Base-by-base conservation (phyloP, 805 yeast species). In the Metschnikowia kofuensis region DNA sequence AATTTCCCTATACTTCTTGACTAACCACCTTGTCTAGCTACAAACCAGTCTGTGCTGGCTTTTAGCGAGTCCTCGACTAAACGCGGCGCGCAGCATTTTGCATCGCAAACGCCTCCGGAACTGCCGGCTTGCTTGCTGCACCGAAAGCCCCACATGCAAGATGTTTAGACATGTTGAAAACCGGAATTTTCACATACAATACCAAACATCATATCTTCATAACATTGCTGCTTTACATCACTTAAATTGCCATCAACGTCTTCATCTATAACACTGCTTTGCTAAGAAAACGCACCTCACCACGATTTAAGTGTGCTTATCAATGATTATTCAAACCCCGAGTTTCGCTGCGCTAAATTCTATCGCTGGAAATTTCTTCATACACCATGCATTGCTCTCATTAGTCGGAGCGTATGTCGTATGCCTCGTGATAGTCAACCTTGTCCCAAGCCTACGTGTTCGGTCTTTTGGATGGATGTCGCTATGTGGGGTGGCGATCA, bases 401-500 rank as follows among this genome's bases (percentile, higher is more conserved):
- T 12, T 49, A 2, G 39, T 41, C 10, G 50, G 40, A 11, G 38
- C 26, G 3, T 52, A 52, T 35, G n/a, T 47, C 8, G 39, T 28
- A 9, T 27, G 39, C 13, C 53, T 55, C n/a, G 31, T 55, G 13
- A 14, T 41, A 10, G 27, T 55, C 11, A 57, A 57, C 15, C 34
- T 31, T 34, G 38, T 57, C 4, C 60, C 60, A 9, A 52, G 35
- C 14, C 32, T 57, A 26, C 41, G 47, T 14, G 57, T 57, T 14
- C 49, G 41, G 38, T 42, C 52, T 30, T 36, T 57, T 12, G 50
- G 60, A n/a, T 57, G 60, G 60, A n/a, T 52, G 36, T 40, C 56
- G 11, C 31, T 57, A 13, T 35, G 49, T 26, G 52, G 55, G 9
- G 50, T 57, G 31, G 36, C 44, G 10, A 16, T 57, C 38, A 40